Conservation (phyloP, 1,284 basidiomycete species). For the Tilletiopsis washingtonensis region DNA sequence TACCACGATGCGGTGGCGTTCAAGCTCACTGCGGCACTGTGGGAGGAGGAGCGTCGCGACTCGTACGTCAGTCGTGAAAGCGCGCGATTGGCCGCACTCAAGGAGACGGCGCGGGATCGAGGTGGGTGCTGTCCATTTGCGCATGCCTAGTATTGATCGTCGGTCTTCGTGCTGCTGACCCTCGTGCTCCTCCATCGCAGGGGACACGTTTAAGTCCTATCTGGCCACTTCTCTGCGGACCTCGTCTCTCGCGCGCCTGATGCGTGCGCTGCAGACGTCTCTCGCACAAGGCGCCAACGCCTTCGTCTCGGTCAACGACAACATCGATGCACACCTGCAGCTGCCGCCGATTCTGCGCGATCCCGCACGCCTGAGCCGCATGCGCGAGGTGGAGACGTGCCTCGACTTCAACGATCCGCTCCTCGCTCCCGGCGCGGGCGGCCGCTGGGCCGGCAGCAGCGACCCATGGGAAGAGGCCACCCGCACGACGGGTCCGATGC, state of each 20-base stretch:
- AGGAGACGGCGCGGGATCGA: constrained; percentile 32
- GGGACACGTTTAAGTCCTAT: constrained; percentile 8
- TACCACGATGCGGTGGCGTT: constrained; percentile 44
- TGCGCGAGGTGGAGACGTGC: constrained; percentile 34
- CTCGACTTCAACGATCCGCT: constrained; percentile 36
- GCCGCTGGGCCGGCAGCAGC: neutral
- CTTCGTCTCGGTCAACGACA: constrained; percentile 36
- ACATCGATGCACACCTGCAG: constrained; percentile 37
- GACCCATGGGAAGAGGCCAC: constrained; percentile 33
- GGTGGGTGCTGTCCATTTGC: constrained; percentile 11
- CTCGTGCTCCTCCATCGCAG: constrained; percentile 13
- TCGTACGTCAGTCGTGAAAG: constrained; percentile 32
- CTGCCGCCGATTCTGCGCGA: constrained; percentile 38
- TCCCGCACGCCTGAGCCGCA: constrained; percentile 16
- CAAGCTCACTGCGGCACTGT: constrained; percentile 45
- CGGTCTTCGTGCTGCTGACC: neutral
- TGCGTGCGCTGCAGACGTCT: constrained; percentile 27
- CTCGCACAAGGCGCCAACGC: constrained; percentile 31
- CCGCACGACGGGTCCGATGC: constrained; percentile 53
- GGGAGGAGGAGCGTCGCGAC: constrained; percentile 29
- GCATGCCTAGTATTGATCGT: neutral
- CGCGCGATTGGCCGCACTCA: constrained; percentile 22
- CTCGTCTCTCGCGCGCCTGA: constrained; percentile 32
- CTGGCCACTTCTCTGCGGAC: constrained; percentile 21
- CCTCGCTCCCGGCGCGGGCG: constrained; percentile 4